Evolutionary conservation across 1,284 basidiomycete genomes (phyloP), one percentile per base, ranked within the genome.

Genomic region (Leccinum pachyderme): DNA sequence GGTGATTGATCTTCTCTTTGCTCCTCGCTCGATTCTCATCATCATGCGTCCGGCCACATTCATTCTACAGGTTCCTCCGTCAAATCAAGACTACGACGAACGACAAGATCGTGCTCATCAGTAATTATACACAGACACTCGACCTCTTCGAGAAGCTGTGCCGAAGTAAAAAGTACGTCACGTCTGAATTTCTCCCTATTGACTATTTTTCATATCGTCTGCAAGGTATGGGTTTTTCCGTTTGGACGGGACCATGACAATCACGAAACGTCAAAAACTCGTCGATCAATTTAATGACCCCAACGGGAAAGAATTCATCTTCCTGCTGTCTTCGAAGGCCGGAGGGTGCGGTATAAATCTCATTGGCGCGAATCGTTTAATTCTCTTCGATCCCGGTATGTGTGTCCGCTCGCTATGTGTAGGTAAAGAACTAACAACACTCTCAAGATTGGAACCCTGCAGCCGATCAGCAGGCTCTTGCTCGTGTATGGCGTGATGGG

Each of bases 261-360:
- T 97, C 63, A 87, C 81, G 62, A 99, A 99, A 73, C 89, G 96
- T 28, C 95, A 97, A 72, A 98, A 98, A 73, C 85, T 98, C 25
- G 96, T 99, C 12, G 95, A 98, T 69, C 86, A 91, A 63, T 99
- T 99, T 77, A 99, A 99, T 70, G 84, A 99, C 72, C 97, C 97
- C 0, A 85, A 91, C 54, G 89, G 93, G 45, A 94, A 93, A 66
- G 95, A 99, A 70, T 96, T 98, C 63, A 82, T 99, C 46, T 99
- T 99, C 76, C 76, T 99, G 51, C 81, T 99, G 15, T 95, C 93
- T 71, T 95, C 93, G 61, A 98, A 98, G 73, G 95, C 97, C 37
- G 96, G 96, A 58, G 96, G 96, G 64, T 98, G 95, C 64, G 95
- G 97, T 67, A 96, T 99, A 79, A 99, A 99, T 69, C 80, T 99